A percentile compares a stretch with the other conserved stretches of the same genome.
These are phyloP conservation scores for Leonotis leonurus DNA, from an alignment of 257 asterid genomes.

Conservation along the genomic window DNA sequence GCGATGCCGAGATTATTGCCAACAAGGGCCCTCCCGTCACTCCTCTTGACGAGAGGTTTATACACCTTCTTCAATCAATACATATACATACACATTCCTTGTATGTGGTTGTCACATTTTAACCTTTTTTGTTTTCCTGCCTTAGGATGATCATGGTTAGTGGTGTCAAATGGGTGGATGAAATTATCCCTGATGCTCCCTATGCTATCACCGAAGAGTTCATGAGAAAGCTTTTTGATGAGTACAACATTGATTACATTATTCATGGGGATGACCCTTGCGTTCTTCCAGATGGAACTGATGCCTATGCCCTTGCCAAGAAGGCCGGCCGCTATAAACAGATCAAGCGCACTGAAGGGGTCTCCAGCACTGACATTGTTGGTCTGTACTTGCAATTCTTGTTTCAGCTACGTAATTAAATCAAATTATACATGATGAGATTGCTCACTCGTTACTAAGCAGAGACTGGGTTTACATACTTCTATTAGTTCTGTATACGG, in stretches of 20 bases:
- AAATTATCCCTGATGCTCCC: slow-evolving; percentile 93
- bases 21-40: slow-evolving; percentile 98
- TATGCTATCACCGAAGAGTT: slow-evolving; percentile 93
- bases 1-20: slow-evolving; percentile 79
- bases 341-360: slow-evolving; percentile 95
- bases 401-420: background rate
- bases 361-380: slow-evolving; percentile 92
- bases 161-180: slow-evolving; percentile 97
- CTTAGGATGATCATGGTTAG: slow-evolving; percentile 92
- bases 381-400: slow-evolving; percentile 40
- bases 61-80: background rate
- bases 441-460: no score
- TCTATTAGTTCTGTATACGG: background rate
- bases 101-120: no score
- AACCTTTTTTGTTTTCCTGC: slow-evolving; percentile 8
- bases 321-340: slow-evolving; percentile 89
- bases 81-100: no score
- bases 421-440: no score
- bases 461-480: background rate
- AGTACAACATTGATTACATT: slow-evolving; percentile 79
- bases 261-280: slow-evolving; percentile 98
- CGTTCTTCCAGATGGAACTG: slow-evolving; percentile 87
- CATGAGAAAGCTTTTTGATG: slow-evolving; percentile 85
- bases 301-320: slow-evolving; percentile 97
- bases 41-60: slow-evolving; percentile 75